These are phyloP conservation scores for Russula griseocarnosa DNA, from an alignment of 768 basidiomycete species.

Conservation along the genomic window DNA sequence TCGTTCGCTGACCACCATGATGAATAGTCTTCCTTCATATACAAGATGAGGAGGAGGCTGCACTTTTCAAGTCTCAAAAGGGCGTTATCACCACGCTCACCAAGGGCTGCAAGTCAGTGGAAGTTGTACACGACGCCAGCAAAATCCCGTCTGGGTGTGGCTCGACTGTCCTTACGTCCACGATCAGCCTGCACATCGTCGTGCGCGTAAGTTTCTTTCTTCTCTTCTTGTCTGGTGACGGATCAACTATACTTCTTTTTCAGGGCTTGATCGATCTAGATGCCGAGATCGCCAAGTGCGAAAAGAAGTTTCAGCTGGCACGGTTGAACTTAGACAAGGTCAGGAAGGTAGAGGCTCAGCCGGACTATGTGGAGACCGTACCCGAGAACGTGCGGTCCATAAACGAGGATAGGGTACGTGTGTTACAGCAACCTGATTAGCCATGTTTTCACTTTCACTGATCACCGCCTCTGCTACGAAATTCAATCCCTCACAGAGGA, in stretches of 20 bases:
- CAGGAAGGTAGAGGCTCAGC: conserved; percentile 61
- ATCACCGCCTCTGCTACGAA: not conserved
- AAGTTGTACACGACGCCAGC: conserved; percentile 55
- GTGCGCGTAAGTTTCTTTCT: conserved; percentile 60
- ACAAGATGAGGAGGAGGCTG: conserved; percentile 56
- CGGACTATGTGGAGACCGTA: conserved; percentile 76
- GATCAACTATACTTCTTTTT: not conserved
- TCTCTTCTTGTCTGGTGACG: not conserved
- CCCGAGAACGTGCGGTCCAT: conserved; percentile 68
- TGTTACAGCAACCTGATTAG: no score
- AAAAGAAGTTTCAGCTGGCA: conserved; percentile 82
- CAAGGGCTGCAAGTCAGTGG: conserved; percentile 80
- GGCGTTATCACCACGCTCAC: conserved; percentile 75
- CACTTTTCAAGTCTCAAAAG: conserved; percentile 66
- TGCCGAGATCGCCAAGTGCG: conserved; percentile 80
- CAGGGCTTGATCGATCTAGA: conserved; percentile 90
- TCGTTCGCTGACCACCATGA: conserved; percentile 7
- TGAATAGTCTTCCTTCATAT: conserved; percentile 71
- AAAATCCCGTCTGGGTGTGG: conserved; percentile 91
- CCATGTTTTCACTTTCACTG: no score
- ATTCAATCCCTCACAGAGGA: conserved; percentile 45
- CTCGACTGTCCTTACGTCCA: conserved; percentile 70
- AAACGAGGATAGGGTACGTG: conserved; percentile 78
- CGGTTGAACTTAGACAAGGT: conserved; percentile 72
- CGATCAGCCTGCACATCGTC: conserved; percentile 74